Percentiles rank a stretch among this genome's conserved stretches.
phyloP scores from a whole-genome alignment of 2,329 filamentous ascomycete species.

The Fusarium torulosum region DNA sequence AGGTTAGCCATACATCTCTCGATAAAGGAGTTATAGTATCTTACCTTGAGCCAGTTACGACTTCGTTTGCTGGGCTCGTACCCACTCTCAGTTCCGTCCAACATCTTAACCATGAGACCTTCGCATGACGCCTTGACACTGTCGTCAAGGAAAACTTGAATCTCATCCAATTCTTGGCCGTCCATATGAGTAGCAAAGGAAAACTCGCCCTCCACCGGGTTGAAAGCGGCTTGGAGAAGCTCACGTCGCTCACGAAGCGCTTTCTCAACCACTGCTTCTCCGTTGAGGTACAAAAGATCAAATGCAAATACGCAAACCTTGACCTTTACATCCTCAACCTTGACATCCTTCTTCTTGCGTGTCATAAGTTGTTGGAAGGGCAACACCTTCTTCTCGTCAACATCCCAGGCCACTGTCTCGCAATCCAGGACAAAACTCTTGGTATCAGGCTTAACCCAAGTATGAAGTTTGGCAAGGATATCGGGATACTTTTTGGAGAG shows the following conservation, averaged over 20 bases:
- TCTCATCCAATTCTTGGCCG: slow-evolving; percentile 90
- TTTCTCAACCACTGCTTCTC: slow-evolving; percentile 88
- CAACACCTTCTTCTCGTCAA: slow-evolving; percentile 92
- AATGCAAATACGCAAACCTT: slow-evolving; percentile 98
- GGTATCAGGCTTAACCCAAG: slow-evolving; percentile 90
- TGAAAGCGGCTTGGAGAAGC: slow-evolving; percentile 79
- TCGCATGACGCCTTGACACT: slow-evolving; percentile 96
- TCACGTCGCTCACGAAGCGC: slow-evolving; percentile 85
- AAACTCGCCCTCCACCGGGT: slow-evolving; percentile 88
- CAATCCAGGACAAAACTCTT: slow-evolving; percentile 98
- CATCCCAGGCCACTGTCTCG: slow-evolving; percentile 97
- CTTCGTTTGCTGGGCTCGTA: slow-evolving; percentile 97
- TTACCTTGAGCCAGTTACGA: slow-evolving; percentile 96
- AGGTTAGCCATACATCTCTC: slow-evolving; percentile 68
- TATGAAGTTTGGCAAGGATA: slow-evolving; percentile 86
- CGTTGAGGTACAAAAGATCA: slow-evolving; percentile 93
- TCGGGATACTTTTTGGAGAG: slow-evolving; percentile 98
- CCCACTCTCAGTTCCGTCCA: slow-evolving; percentile 90
- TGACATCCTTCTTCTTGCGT: slow-evolving; percentile 96
- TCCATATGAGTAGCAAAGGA: slow-evolving; percentile 89
- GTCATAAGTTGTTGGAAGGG: slow-evolving; percentile 99
- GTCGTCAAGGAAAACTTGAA: slow-evolving; percentile 91
- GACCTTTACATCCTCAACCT: slow-evolving; percentile 93
- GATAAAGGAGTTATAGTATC: slow-evolving; percentile 9
- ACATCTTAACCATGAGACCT: slow-evolving; percentile 99